Evolutionary conservation across 495 filamentous ascomycete genomes (phyloP).

Genomic region (Penicillium canariense): DNA sequence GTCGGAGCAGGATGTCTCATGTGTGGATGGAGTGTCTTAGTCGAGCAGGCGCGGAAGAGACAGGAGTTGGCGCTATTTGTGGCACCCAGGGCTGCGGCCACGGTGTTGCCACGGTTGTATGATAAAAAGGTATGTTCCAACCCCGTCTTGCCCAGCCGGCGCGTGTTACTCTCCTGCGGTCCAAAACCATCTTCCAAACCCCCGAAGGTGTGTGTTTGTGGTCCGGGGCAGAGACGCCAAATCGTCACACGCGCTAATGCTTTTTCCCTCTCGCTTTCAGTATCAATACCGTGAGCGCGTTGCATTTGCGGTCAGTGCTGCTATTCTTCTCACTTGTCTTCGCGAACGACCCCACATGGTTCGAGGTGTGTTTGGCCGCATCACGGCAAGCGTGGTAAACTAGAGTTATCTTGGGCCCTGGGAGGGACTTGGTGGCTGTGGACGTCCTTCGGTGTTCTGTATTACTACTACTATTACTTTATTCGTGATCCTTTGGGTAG

Average conservation of each 20-base stretch:
- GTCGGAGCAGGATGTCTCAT: constrained; percentile 71
- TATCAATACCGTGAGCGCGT: constrained; percentile 74
- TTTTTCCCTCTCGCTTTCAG: constrained; percentile 32
- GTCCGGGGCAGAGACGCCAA: constrained; percentile 7
- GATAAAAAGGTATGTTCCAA: constrained; percentile 50
- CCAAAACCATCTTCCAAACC: constrained; percentile 4
- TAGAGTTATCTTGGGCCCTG: too few relatives aligned
- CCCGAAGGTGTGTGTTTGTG: neutral
- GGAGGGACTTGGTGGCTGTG: neutral
- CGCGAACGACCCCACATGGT: constrained; percentile 64
- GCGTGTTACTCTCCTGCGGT: constrained; percentile 25
- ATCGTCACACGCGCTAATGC: constrained; percentile 23
- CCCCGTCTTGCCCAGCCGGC: constrained; percentile 10
- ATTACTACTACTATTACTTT: constrained; percentile 10
- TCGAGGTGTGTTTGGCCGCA: constrained; percentile 69
- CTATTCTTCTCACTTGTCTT: constrained; percentile 70
- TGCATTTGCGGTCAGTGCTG: constrained; percentile 71
- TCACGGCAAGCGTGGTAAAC: constrained; percentile 57
- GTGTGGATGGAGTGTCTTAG: constrained; percentile 82
- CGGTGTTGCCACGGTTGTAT: constrained; percentile 73
- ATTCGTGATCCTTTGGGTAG: neutral
- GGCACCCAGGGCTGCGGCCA: constrained; percentile 76
- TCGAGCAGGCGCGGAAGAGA: constrained; percentile 66
- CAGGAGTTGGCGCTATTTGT: constrained; percentile 86
- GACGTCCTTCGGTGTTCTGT: constrained; percentile 2